Conservation (phyloP, 2,329 filamentous ascomycete genomes). For the Fusarium brachygibbosum region DNA sequence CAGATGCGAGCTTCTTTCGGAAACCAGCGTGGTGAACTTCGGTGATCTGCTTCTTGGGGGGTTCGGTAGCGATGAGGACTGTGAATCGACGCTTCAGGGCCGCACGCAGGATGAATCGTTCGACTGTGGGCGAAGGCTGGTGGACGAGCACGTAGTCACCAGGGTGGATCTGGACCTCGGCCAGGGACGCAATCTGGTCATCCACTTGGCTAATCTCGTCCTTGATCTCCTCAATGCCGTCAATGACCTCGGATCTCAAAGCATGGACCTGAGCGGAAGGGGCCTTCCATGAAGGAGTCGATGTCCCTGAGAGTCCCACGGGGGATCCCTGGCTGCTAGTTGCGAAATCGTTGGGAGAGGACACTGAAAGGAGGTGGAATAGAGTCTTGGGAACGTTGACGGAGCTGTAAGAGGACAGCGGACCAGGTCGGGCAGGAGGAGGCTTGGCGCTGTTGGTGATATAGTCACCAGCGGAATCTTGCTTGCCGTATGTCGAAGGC, state of each 20-base stretch:
- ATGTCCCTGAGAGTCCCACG: slow-evolving; percentile 62
- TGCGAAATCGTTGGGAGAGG: slow-evolving; percentile 62
- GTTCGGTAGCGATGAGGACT: slow-evolving; percentile 83
- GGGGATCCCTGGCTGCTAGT: slow-evolving; percentile 60
- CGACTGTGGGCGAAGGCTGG: slow-evolving; percentile 86
- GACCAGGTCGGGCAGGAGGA: slow-evolving; percentile 66
- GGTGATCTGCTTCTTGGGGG: slow-evolving; percentile 53
- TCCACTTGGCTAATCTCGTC: slow-evolving; percentile 95
- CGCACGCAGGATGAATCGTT: slow-evolving; percentile 89
- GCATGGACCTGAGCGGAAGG: slow-evolving; percentile 70
- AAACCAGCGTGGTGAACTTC: slow-evolving; percentile 67
- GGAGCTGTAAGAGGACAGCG: slow-evolving; percentile 73
- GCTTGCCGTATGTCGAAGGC: slow-evolving; percentile 53
- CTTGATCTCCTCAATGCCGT: slow-evolving; percentile 94
- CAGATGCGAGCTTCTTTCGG: slow-evolving; percentile 81
- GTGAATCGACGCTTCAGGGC: slow-evolving; percentile 93
- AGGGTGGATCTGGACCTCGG: slow-evolving; percentile 91
- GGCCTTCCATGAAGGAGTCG: slow-evolving; percentile 60
- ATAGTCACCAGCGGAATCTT: slow-evolving; percentile 52
- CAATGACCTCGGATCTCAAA: slow-evolving; percentile 89
- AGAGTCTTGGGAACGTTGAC: slow-evolving; percentile 80
- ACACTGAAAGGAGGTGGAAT: slow-evolving; percentile 87
- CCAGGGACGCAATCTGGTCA: slow-evolving; percentile 89
- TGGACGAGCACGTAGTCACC: slow-evolving; percentile 94
- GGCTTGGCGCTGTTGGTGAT: slow-evolving; percentile 49